Evolutionary conservation across 2,329 filamentous ascomycete species (phyloP).

Genomic region (Daldinia sp.): DNA sequence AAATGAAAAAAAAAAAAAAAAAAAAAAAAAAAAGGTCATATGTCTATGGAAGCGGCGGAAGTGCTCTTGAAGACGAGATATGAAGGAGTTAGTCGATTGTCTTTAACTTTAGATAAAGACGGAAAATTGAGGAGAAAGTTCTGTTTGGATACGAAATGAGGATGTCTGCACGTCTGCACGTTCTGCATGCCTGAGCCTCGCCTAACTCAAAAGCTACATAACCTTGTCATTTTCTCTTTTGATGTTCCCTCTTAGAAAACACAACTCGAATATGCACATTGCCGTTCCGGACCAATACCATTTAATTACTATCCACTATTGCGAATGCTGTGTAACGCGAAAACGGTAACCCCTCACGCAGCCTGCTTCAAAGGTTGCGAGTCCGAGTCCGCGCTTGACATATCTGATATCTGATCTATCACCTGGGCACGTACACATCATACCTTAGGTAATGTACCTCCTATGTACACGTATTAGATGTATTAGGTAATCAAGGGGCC

Average conservation of each 20-base stretch:
- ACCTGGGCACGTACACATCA: neutral
- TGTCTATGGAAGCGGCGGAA: neutral
- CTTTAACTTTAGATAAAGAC: neutral
- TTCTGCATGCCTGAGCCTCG: neutral
- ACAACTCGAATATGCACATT: neutral
- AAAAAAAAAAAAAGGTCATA: neutral
- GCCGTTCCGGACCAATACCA: conserved; percentile 2
- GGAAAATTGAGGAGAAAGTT: neutral
- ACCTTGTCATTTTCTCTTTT: conserved; percentile 1
- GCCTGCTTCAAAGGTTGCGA: neutral
- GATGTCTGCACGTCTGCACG: neutral
- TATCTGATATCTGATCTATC: conserved; percentile 10
- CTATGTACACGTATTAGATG: neutral
- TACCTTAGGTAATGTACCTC: conserved; percentile 22
- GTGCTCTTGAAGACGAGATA: neutral
- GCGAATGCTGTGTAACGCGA: neutral
- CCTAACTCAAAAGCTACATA: neutral
- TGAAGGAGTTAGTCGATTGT: neutral
- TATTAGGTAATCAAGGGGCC: no score
- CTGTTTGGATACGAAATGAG: neutral
- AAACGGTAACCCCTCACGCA: conserved; percentile 1
- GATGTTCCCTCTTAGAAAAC: neutral
- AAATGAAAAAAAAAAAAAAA: neutral
- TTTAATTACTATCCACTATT: neutral
- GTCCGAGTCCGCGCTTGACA: conserved; percentile 2